Base-by-base conservation (phyloP, 2,329 filamentous ascomycete species). In the Cladosporium austrohemisphaericum region DNA sequence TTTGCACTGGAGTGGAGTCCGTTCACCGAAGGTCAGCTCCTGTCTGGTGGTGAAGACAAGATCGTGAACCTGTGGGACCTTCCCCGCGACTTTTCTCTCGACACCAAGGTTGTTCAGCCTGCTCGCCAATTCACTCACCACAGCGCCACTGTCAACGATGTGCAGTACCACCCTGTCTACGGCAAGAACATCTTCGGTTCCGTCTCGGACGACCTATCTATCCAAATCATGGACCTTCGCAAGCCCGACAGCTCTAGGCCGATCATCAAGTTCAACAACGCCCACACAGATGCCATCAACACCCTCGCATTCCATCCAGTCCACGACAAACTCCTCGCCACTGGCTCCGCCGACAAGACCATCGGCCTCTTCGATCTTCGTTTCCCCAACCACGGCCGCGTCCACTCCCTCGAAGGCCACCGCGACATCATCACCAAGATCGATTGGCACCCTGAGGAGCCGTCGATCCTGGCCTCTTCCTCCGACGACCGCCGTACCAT, bases 1-100 rank as follows among this genome's bases (percentile, higher is more conserved):
- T 98, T 95, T 62, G 93, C 90, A 1, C 75, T 98, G 46, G 86
- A 85, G 67, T 98, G 93, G 93, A 97, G 83, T 67, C 90, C 91
- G 2, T 86, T 93, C 62, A 76, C 80, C 50, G 81, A 84, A 53
- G 93, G 93, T 5, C 83, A 86, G 56, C 78, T 98, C 52, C 88
- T 86, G 6, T 94, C 92, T 11, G 93, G 92, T 52, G 94, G 89
- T 62, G 88, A 96, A 68, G 93, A 98, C 67, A 81, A 81, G 59
- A 96, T 91, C 0, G 92, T 98, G 57, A 83, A 87, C 52, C 79
- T 97, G 26, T 98, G 93, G 93, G 90, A 97, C 61, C 76, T 95
- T 51, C 90, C 70, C 51, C 60, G 83, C 58, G 83, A 83, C 49
- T 84, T 90, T 57, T 80, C 83, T 49, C 81, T 81, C 58, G 79